phyloP scores from a whole-genome alignment of 2,329 filamentous ascomycete genomes.

The Diplodia sapinea region DNA sequence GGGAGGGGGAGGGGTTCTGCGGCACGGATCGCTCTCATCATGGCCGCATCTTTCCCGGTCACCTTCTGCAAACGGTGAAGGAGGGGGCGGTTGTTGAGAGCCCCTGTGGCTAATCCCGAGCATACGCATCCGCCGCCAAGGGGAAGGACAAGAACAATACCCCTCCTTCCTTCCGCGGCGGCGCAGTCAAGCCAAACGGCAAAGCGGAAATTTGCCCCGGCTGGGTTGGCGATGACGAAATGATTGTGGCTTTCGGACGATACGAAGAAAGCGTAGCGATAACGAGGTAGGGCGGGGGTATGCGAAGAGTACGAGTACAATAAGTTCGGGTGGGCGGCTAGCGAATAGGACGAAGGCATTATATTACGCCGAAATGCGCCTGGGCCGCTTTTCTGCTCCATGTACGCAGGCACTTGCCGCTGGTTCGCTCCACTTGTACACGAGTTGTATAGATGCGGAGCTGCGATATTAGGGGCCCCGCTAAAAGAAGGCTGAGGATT shows the following conservation, averaged over 20 bases:
- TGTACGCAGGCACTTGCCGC: neutral
- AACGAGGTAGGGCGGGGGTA: neutral
- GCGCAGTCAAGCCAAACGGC: constrained; percentile 1
- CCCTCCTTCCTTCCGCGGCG: neutral
- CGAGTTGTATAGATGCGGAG: neutral
- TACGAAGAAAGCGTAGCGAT: neutral
- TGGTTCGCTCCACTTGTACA: neutral
- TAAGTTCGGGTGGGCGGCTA: neutral
- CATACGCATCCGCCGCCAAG: neutral
- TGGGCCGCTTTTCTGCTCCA: neutral
- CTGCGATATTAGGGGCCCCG: constrained; percentile 15
- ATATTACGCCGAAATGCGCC: constrained; percentile 27
- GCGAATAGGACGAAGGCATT: constrained; percentile 7
- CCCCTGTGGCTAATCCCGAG: neutral
- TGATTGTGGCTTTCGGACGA: neutral
- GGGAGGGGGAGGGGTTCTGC: neutral
- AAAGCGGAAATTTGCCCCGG: neutral
- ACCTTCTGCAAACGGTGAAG: neutral
- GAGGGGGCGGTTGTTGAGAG: neutral
- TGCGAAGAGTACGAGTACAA: neutral
- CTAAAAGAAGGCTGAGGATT: constrained; percentile 8
- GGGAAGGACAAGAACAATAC: neutral
- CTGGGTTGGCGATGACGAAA: neutral
- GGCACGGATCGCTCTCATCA: neutral
- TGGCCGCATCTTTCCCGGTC: neutral